phyloP scores from a whole-genome alignment of 225 moss, liverwort and hornwort species.

The Sphagnum tenellum region DNA sequence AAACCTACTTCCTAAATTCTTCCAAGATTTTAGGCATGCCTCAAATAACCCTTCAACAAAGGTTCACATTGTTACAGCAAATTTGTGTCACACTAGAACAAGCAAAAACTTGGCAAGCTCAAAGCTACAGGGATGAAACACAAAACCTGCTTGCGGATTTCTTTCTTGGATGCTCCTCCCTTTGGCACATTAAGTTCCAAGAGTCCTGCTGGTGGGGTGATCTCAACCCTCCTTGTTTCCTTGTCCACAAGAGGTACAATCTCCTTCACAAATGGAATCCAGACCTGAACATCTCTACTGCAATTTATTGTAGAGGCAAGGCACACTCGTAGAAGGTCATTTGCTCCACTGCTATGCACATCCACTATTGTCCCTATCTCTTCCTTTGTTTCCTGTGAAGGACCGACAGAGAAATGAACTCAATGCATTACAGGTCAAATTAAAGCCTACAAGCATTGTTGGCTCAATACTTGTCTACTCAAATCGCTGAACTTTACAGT shows the following conservation, averaged over 20 bases:
- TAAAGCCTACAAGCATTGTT: neutral
- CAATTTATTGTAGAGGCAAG: conserved; percentile 19
- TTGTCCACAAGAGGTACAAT: conserved; percentile 85
- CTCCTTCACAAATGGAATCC: conserved; percentile 88
- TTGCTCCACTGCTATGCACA: conserved; percentile 64
- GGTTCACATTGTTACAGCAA: too few relatives aligned
- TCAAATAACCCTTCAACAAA: too few relatives aligned
- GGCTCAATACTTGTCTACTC: too few relatives aligned
- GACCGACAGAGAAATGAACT: neutral
- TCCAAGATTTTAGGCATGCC: too few relatives aligned
- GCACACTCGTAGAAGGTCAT: conserved; percentile 77
- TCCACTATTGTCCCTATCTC: conserved; percentile 74
- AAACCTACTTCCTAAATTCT: too few relatives aligned
- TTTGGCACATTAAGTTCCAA: conserved; percentile 71
- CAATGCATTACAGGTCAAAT: neutral
- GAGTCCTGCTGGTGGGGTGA: conserved; percentile 73
- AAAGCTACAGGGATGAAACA: too few relatives aligned
- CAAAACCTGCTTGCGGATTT: conserved; percentile 49
- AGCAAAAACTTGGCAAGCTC: too few relatives aligned
- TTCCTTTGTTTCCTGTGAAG: conserved; percentile 52
- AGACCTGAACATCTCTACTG: conserved; percentile 39
- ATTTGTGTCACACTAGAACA: too few relatives aligned
- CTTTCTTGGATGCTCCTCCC: conserved; percentile 43
- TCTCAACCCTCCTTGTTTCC: conserved; percentile 50
- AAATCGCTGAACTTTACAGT: too few relatives aligned